These are phyloP conservation scores for Aspergillus sp. DNA, from an alignment of 2,329 filamentous ascomycete species.

Conservation along the genomic window DNA sequence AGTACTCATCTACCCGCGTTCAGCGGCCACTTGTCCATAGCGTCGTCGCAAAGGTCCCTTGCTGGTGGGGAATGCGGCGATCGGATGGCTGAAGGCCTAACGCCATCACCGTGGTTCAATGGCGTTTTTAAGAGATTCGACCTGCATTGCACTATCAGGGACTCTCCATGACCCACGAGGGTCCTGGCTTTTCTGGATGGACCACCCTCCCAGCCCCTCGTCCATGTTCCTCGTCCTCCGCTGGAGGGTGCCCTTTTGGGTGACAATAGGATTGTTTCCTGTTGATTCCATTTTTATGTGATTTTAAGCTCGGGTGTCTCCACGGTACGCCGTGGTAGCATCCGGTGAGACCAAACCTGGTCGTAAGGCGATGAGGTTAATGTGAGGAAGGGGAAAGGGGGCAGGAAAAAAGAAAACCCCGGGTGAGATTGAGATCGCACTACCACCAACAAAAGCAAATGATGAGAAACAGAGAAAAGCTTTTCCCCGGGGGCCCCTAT, in stretches of 20 bases:
- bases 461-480: constrained; percentile 3
- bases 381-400: neutral
- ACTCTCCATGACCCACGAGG: constrained; percentile 10
- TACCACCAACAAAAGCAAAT: neutral
- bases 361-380: neutral
- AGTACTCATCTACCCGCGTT: constrained; percentile 29
- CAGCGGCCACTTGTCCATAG: constrained; percentile 31
- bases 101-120: constrained; percentile 25
- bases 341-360: neutral
- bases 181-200: constrained; percentile 1
- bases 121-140: constrained; percentile 11
- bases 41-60: constrained; percentile 31
- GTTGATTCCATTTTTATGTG: neutral
- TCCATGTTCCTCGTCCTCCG: neutral
- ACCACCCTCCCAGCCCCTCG: neutral
- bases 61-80: constrained; percentile 37
- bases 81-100: constrained; percentile 26
- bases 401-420: neutral
- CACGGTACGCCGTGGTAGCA: neutral
- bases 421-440: neutral
- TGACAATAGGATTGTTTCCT: neutral
- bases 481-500: constrained; percentile 2
- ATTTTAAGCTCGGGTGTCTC: neutral
- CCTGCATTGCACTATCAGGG: constrained; percentile 8
- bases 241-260: neutral